Evolutionary conservation across 768 basidiomycete genomes (phyloP).

Genomic region (Naematelia aurantialba): DNA sequence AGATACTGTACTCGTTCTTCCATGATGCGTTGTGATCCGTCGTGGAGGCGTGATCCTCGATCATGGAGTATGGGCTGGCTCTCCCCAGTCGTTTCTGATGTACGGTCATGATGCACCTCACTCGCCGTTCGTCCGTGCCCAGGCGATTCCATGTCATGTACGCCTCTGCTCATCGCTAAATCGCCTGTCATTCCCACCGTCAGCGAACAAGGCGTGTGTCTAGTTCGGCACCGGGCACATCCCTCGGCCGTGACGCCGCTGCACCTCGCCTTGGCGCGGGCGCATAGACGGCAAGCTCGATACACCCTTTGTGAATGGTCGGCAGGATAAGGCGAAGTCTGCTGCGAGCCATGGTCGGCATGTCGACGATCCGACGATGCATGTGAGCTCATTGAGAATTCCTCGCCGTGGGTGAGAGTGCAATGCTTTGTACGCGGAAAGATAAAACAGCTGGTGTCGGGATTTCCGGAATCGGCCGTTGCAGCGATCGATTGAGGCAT

Average conservation of each 20-base stretch:
- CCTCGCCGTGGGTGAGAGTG: neutral
- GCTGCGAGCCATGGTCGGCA: neutral
- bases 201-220: slow-evolving; percentile 20
- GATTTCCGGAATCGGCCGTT: neutral
- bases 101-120: neutral
- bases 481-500: too few relatives aligned
- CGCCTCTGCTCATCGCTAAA: neutral
- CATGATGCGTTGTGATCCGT: slow-evolving; percentile 1
- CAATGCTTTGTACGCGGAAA: neutral
- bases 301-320: slow-evolving; percentile 7
- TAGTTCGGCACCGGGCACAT: slow-evolving; percentile 20
- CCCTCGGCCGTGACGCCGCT: slow-evolving; percentile 23
- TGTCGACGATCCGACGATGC: neutral
- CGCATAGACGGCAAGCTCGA: slow-evolving; percentile 24
- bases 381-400: neutral
- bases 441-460: neutral
- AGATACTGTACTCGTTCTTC: slow-evolving; percentile 11
- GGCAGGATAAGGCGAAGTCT: neutral
- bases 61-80: too few relatives aligned
- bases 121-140: too few relatives aligned
- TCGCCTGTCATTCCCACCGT: neutral
- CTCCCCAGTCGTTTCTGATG: neutral
- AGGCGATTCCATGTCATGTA: neutral
- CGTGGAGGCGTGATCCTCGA: neutral
- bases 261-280: slow-evolving; percentile 26